phyloP scores from a whole-genome alignment of 768 basidiomycete genomes.

The Podaxis mareebaensis region DNA sequence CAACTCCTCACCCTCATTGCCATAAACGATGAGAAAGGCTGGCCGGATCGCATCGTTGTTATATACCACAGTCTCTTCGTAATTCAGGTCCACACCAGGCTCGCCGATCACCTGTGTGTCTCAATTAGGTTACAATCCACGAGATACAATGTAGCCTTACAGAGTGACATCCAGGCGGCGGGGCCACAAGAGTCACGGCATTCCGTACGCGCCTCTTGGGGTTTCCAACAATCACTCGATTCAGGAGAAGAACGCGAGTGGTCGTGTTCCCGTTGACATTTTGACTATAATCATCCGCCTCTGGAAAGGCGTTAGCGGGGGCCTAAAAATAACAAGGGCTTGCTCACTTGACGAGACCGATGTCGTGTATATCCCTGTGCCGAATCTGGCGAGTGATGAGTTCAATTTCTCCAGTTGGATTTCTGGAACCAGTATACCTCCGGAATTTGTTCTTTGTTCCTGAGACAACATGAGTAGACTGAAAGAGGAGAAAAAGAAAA shows the following conservation, averaged over 20 bases:
- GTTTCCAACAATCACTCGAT: slow-evolving; percentile 65
- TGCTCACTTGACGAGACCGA: slow-evolving; percentile 63
- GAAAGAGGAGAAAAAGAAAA: background rate
- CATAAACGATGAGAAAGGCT: slow-evolving; percentile 66
- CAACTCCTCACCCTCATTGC: slow-evolving; percentile 26
- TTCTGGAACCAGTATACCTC: background rate
- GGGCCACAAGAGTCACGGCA: slow-evolving; percentile 45
- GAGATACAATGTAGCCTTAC: slow-evolving; percentile 29
- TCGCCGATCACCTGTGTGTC: slow-evolving; percentile 52
- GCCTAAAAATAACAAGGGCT: background rate
- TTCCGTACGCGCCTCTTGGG: slow-evolving; percentile 51
- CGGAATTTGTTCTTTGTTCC: slow-evolving; percentile 59
- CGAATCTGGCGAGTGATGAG: slow-evolving; percentile 44
- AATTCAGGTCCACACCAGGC: slow-evolving; percentile 66
- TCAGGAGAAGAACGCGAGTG: slow-evolving; percentile 54
- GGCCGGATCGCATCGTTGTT: slow-evolving; percentile 67
- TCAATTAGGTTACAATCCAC: slow-evolving; percentile 2
- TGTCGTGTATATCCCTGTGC: slow-evolving; percentile 69
- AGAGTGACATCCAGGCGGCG: slow-evolving; percentile 64
- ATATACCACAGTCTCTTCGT: slow-evolving; percentile 71
- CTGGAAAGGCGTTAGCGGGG: slow-evolving; percentile 30
- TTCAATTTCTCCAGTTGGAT: background rate
- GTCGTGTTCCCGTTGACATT: slow-evolving; percentile 42
- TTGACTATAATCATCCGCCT: slow-evolving; percentile 64
- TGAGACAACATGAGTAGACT: slow-evolving; percentile 22